These are phyloP conservation scores for Liquidambar formosana DNA, from an alignment of 164 flowering plant genomes.

Conservation along the genomic window DNA sequence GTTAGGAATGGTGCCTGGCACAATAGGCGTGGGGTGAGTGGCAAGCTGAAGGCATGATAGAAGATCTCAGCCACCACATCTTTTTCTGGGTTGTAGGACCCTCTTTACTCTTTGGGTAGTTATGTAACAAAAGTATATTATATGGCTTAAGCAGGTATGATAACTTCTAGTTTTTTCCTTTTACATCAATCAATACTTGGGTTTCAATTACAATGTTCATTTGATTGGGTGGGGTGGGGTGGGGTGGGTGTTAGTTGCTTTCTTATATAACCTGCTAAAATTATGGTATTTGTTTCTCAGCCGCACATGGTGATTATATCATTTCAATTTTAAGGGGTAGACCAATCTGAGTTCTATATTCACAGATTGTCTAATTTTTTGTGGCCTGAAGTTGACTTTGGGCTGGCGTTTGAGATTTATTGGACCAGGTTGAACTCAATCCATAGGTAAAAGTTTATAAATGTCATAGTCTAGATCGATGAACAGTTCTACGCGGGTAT, in stretches of 20 bases:
- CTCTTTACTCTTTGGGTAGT: not conserved
- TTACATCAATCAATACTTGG: not conserved
- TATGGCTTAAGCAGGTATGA: slow-evolving; percentile 5
- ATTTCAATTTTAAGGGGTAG: no score
- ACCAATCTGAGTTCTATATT: no score
- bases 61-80: not conserved
- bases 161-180: slow-evolving; percentile 1
- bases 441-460: no score
- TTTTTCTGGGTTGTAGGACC: not conserved
- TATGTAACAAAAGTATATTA: not conserved
- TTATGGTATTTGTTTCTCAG: not conserved
- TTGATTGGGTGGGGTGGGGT: no score
- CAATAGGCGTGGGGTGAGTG: slow-evolving; percentile 48
- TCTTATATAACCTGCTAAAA: not conserved
- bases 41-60: slow-evolving; percentile 67
- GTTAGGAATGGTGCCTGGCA: slow-evolving; percentile 57
- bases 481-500: no score
- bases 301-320: no score
- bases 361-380: no score
- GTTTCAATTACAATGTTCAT: not conserved
- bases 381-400: no score
- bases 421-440: no score
- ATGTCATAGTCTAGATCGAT: no score
- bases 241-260: not conserved
- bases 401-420: no score